Evolutionary conservation across 345 rosid species (phyloP), one percentile per base, ranked within the genome.

Genomic region (Euphorbia pulcherrima): DNA sequence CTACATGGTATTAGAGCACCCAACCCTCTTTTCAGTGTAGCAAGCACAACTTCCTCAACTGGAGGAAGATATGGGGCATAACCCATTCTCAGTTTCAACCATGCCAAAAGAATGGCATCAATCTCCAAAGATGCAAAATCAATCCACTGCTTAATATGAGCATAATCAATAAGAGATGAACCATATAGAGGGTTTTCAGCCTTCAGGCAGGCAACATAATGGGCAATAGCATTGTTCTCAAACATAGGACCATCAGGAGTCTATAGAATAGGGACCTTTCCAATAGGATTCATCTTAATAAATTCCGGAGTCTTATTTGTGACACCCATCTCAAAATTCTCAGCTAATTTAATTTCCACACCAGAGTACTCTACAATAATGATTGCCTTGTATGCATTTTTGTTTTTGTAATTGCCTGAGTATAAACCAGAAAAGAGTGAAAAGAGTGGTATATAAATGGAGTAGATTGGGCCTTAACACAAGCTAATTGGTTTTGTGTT

Each of bases 171-270:
- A 40, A 79, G 77, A 37, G 93, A 81, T 26, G 86, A 84, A 20
- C 97, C 97, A 51, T 67, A 79, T 50, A 95, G 77, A 59, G 88
- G 80, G 68, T 70, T 87, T 51, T 86, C 87, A 70, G 81, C 88
- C 85, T 92, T 88, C 82, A 72, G 28, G 33, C 86, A 84, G 28
- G 93, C 51, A 69, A 91, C 97, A 59, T 88, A 92, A 4, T 94
- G 88, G 14, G 97, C 87, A 60, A 95, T 92, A 23, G 99, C 93
- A 83, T 95, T 95, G 90, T 97, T 95, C 88, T 95, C 97, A 52
- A 88, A 92, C 4, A 95, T 35, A 13, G 91, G 74, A 63, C 97
- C 97, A 23, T 95, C 94, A 0, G 97, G 94, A 30, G 99, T 95
- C 82, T 95, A 89, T 85, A 95, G 77, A 70, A 95, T 90, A 13